Percentiles rank a stretch among this genome's conserved stretches.
Conservation (phyloP, 1,284 basidiomycete genomes). For the Xerocomus nothofagi region DNA sequence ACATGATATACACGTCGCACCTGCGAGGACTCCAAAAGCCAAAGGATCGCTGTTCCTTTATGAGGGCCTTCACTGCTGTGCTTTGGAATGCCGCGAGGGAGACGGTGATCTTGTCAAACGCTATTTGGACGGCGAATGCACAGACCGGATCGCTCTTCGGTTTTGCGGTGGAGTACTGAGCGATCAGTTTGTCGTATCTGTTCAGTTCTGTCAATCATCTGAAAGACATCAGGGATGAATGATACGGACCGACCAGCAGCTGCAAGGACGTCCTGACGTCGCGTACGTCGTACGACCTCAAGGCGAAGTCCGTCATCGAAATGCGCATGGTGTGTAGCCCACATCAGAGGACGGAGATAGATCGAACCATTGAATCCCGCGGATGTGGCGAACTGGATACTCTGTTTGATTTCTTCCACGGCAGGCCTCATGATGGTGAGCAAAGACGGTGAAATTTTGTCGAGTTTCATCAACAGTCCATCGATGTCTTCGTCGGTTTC, state of each 20-base stretch:
- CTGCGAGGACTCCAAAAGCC: conserved; percentile 85
- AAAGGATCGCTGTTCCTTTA: conserved; percentile 80
- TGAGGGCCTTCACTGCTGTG: conserved; percentile 62
- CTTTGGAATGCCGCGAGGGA: conserved; percentile 73
- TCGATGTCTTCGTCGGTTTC: conserved; percentile 68
- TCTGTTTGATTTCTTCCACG: conserved; percentile 62
- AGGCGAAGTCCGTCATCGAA: conserved; percentile 78
- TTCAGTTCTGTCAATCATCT: neutral
- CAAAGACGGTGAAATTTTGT: conserved; percentile 59
- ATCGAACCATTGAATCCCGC: conserved; percentile 66
- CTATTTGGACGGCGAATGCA: conserved; percentile 77
- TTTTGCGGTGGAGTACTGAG: conserved; percentile 59
- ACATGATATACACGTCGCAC: conserved; percentile 84
- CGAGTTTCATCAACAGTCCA: conserved; percentile 52
- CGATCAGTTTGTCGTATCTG: conserved; percentile 77
- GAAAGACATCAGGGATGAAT: neutral
- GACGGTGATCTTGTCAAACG: conserved; percentile 76
- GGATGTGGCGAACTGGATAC: conserved; percentile 59
- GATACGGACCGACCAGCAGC: conserved; percentile 72
- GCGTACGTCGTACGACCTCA: conserved; percentile 69
- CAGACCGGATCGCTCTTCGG: conserved; percentile 53
- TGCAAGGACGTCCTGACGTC: conserved; percentile 72
- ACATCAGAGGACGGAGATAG: conserved; percentile 72
- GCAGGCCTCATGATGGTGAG: conserved; percentile 46
- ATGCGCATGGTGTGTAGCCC: conserved; percentile 57